Conservation (phyloP, 306 rosid species). For the Pueraria montana region DNA sequence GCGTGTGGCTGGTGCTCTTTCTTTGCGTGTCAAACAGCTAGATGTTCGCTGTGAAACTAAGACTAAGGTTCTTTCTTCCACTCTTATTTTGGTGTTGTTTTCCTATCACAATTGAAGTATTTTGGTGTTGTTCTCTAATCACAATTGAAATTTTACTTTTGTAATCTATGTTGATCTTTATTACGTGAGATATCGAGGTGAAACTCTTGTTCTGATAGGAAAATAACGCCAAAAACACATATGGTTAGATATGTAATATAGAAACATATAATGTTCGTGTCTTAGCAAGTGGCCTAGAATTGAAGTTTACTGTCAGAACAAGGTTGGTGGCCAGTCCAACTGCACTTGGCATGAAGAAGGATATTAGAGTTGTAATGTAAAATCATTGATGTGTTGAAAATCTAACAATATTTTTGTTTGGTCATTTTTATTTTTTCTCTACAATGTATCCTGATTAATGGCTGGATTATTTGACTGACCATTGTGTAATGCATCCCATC, state of each 20-base stretch:
- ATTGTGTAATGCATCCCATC: not conserved
- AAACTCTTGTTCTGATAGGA: not conserved
- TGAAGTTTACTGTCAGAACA: not conserved
- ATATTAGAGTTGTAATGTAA: not conserved
- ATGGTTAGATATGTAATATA: no score
- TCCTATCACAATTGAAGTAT: no score
- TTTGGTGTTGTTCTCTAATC: no score
- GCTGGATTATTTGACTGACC: conserved; percentile 6
- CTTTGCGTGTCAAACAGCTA: conserved; percentile 80
- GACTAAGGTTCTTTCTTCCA: conserved; percentile 69
- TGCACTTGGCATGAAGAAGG: not conserved
- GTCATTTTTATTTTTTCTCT: not conserved
- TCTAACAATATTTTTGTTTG: no score
- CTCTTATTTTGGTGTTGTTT: no score
- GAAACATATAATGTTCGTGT: no score
- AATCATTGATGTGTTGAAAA: not conserved
- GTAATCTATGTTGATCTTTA: not conserved
- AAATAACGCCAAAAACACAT: not conserved
- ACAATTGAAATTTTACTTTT: not conserved
- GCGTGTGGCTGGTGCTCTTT: conserved; percentile 71
- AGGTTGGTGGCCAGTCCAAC: not conserved
- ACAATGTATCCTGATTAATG: not conserved
- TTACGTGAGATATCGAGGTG: not conserved
- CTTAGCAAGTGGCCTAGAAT: not conserved
- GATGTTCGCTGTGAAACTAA: conserved; percentile 85